These are phyloP conservation scores for Rhododendron griersonianum DNA, from an alignment of 148 eudicot species.

Conservation along the genomic window DNA sequence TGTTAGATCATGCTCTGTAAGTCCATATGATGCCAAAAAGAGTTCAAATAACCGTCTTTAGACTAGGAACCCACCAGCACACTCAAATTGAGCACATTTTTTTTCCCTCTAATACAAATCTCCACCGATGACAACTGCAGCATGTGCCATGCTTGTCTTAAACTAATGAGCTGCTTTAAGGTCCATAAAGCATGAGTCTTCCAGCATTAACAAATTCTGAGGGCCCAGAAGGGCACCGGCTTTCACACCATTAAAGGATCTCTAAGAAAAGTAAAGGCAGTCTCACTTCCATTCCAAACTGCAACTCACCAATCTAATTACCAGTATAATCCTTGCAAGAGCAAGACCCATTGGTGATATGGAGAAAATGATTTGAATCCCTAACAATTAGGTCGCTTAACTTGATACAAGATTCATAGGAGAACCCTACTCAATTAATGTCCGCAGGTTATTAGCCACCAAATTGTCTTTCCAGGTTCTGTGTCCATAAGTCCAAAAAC, in stretches of 20 bases:
- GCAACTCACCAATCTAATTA: background rate
- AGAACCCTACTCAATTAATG: constrained; percentile 1
- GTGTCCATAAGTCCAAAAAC: constrained; percentile 5
- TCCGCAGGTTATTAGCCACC: constrained; percentile 8
- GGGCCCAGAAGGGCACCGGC: background rate
- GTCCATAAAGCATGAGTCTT: background rate
- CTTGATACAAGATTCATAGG: background rate
- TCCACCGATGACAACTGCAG: background rate
- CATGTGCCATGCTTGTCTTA: background rate
- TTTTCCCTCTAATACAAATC: background rate
- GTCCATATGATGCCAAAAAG: background rate
- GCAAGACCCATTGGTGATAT: background rate
- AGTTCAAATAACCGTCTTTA: background rate
- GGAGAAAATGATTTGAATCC: background rate
- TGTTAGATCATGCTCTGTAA: background rate
- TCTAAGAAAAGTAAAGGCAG: background rate
- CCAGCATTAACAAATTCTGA: background rate
- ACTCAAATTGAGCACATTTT: background rate
- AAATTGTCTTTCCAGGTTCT: constrained; percentile 4
- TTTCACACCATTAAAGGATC: background rate
- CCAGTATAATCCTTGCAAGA: constrained; percentile 1
- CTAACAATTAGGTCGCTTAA: background rate
- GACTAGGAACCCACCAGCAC: background rate
- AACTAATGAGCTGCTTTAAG: background rate
- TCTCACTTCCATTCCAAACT: background rate